Conservation (phyloP, 192 early-diverging fungal species). For the Coemansia reversa region DNA sequence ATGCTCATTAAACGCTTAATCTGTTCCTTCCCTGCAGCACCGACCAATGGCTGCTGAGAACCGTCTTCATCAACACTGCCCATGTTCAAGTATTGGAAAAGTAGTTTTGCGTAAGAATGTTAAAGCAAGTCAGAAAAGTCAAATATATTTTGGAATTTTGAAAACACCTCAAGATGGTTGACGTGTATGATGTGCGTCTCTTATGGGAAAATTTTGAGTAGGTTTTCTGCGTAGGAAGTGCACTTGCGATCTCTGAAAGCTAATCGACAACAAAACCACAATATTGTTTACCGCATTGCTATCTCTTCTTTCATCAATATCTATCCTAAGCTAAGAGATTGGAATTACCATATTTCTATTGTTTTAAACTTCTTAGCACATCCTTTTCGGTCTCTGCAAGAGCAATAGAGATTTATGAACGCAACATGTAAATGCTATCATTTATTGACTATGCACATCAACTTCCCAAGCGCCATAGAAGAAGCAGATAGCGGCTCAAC, state of each 20-base stretch:
- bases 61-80: not conserved
- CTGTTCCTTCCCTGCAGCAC: slow-evolving; percentile 25
- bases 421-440: no score
- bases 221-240: not conserved
- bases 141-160: not conserved
- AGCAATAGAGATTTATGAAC: no score
- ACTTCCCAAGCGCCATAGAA: no score
- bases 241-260: not conserved
- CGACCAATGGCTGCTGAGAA: slow-evolving; percentile 17
- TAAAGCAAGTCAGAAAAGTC: not conserved
- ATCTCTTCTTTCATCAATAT: no score
- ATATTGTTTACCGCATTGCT: no score
- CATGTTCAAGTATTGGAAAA: not conserved
- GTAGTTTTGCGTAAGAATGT: not conserved
- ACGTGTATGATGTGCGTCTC: not conserved
- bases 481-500: no score
- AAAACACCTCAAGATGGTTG: not conserved
- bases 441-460: no score
- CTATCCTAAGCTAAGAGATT: no score
- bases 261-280: not conserved
- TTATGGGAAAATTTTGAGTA: not conserved
- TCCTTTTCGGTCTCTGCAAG: no score
- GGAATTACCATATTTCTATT: no score
- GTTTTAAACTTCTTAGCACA: no score
- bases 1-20: slow-evolving; percentile 46